Evolutionary conservation across 306 rosid species (phyloP), one percentile per base, ranked within the genome.

Genomic region (Alnus rubra): DNA sequence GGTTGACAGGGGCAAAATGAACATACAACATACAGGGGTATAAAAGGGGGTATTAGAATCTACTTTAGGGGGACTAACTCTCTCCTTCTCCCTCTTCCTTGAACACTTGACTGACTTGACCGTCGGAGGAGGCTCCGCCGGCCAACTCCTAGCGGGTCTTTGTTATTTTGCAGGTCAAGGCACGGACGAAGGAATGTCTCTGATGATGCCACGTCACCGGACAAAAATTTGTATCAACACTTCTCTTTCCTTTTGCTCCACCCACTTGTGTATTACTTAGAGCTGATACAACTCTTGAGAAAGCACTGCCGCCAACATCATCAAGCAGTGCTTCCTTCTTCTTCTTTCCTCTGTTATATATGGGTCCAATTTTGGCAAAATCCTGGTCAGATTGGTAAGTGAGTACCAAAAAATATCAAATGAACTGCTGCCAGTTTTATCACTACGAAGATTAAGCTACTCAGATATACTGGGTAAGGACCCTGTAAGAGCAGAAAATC

Each of bases 321-420:
- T 92, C 96, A 63, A 89, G 94, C 48, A 90, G 84, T 69, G 90
- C 58, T 79, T 94, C 97, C 83, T 85, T 92, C 87, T 88, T 90
- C 87, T 87, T 90, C 81, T n/a, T n/a, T n/a, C 90, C 97, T 78
- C 87, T 81, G 80, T 89, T 86, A 71, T 76, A 35, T 65, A 82
- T 80, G 69, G 93, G 91, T 52, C 92, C 92, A 45, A 86, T 90
- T 76, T 81, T 87, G 68, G 83, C 84, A 86, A 87, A 81, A 69
- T 88, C 89, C 69, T 76, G 86, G 39, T 88, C 85, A 1, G 93
- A 87, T 49, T 84, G 79, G 75, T 84, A 81, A 62, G 76, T 64
- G 75, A 84, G 71, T 81, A 80, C 85, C 90, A n/a, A 78, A 55
- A 78, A 71, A 63, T 81, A 56, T 78, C 86, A 59, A 37, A 19